Percentiles rank a stretch among this genome's conserved stretches.
Evolutionary conservation across 495 filamentous ascomycete species (phyloP).

Genomic region (Daldinia vernicosa): DNA sequence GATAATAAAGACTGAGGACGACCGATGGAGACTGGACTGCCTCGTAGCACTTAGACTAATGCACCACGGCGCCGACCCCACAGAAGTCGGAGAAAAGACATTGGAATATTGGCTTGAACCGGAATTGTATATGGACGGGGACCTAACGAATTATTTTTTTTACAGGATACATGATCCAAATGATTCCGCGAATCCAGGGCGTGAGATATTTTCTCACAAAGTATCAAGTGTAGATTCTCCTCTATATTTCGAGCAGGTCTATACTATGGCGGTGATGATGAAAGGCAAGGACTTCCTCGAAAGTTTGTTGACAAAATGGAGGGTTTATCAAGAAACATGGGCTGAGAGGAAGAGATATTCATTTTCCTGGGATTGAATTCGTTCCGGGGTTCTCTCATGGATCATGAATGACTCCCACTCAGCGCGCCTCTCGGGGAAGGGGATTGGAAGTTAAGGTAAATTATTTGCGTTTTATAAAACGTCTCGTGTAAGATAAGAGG

Average conservation of each 20-base stretch:
- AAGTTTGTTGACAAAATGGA: no score
- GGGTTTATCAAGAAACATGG: no score
- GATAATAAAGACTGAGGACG: neutral
- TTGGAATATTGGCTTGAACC: neutral
- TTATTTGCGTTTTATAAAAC: neutral
- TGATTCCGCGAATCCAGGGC: neutral
- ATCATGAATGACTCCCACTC: no score
- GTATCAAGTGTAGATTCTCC: neutral
- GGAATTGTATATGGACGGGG: neutral
- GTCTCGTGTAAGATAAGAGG: neutral
- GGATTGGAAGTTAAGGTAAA: neutral
- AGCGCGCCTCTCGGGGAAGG: no score
- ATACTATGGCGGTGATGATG: neutral
- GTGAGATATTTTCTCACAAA: neutral
- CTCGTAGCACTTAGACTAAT: neutral
- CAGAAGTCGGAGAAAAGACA: neutral
- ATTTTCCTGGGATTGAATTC: no score
- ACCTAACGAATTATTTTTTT: neutral
- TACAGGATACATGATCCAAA: neutral
- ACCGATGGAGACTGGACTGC: neutral
- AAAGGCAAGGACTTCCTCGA: neutral
- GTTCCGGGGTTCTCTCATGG: no score
- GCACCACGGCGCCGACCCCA: slow-evolving; percentile 10
- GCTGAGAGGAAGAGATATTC: no score
- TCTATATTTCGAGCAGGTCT: neutral